Percentiles rank a stretch among this genome's conserved stretches.
phyloP scores from a whole-genome alignment of 805 yeast species.

The Candida boidinii region DNA sequence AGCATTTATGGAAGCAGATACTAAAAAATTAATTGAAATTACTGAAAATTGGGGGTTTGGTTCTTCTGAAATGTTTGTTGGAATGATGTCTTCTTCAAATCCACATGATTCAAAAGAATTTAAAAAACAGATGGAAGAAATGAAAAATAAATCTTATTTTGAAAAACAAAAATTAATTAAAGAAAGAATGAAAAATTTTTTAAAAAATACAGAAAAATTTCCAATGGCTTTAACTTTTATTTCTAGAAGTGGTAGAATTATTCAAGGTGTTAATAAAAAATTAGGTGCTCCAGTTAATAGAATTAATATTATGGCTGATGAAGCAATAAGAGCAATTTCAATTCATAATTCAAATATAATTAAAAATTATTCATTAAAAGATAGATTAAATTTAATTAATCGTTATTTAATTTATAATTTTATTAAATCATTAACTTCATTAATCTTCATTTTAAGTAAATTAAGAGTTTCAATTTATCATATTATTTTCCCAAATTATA shows the following conservation, averaged over 20 bases:
- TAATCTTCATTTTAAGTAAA: conserved; percentile 14
- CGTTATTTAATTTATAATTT: conserved; percentile 10
- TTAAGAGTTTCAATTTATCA: conserved; percentile 4
- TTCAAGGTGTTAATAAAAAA: conserved; percentile 58
- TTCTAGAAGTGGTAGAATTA: conserved; percentile 64
- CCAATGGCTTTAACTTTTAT: conserved; percentile 61
- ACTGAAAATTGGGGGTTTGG: conserved; percentile 63
- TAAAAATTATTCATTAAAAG: conserved; percentile 4
- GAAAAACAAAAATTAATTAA: conserved; percentile 34
- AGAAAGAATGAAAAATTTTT: conserved; percentile 43
- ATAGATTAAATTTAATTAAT: conserved; percentile 6
- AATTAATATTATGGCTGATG: conserved; percentile 50
- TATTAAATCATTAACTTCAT: conserved; percentile 21
- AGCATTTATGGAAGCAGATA: conserved; percentile 45
- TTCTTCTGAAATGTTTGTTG: conserved; percentile 52
- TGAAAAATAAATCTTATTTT: conserved; percentile 25
- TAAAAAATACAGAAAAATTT: conserved; percentile 54
- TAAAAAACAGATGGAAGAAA: conserved; percentile 15
- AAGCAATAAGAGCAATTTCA: conserved; percentile 31
- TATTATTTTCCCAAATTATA: conserved; percentile 11
- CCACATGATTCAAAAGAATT: conserved; percentile 17
- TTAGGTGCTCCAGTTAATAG: conserved; percentile 73
- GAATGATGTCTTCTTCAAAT: conserved; percentile 33
- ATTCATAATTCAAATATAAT: conserved; percentile 7
- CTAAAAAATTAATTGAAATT: conserved; percentile 35